phyloP scores from a whole-genome alignment of 2,329 filamentous ascomycete species.

The Myriosclerotinia curreyana region DNA sequence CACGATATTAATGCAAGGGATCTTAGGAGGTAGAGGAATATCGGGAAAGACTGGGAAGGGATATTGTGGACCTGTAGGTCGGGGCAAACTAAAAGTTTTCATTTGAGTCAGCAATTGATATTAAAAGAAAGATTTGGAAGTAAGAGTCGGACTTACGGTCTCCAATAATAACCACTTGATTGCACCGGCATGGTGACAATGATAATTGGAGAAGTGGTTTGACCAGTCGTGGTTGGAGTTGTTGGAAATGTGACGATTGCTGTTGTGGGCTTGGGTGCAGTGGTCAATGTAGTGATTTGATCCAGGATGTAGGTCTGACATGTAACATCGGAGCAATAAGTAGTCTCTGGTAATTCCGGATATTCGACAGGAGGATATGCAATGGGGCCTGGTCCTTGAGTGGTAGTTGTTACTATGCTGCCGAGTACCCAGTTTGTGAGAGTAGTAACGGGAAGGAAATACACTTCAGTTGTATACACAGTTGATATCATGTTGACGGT shows the following conservation, averaged over 20 bases:
- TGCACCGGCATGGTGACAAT: background rate
- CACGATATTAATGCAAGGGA: background rate
- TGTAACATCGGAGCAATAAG: background rate
- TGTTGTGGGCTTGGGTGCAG: background rate
- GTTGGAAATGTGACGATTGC: background rate
- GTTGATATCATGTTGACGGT: slow-evolving; percentile 10
- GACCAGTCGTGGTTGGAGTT: background rate
- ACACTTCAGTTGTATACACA: slow-evolving; percentile 6
- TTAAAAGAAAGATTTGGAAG: background rate
- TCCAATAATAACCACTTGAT: slow-evolving; percentile 1
- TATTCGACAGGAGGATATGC: background rate
- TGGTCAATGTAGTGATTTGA: background rate
- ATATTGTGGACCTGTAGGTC: background rate
- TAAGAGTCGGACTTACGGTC: background rate
- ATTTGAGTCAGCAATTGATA: background rate
- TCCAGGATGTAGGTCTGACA: slow-evolving; percentile 1
- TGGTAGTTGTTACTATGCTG: background rate
- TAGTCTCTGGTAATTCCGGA: background rate
- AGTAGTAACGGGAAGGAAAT: background rate
- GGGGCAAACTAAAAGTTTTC: background rate
- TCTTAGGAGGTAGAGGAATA: background rate
- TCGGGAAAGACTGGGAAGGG: background rate
- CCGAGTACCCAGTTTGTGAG: background rate
- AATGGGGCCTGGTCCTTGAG: background rate
- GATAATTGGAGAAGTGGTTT: slow-evolving; percentile 1